Conservation (phyloP, 805 yeast species). For the Candida vartiovaarae region DNA sequence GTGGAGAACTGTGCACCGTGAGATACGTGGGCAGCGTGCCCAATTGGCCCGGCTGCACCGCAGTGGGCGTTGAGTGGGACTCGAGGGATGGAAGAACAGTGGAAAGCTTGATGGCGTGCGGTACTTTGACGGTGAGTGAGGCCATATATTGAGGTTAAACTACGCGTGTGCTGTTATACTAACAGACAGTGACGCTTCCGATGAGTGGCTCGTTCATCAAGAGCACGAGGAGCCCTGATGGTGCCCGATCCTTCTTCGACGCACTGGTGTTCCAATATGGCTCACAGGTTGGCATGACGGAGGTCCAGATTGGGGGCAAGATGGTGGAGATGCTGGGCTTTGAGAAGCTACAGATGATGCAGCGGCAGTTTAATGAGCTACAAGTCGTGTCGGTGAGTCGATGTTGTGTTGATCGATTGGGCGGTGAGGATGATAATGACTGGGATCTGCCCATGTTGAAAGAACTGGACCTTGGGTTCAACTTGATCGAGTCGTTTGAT, state of each 20-base stretch:
- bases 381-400: constrained; percentile 43
- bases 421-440: constrained; percentile 4
- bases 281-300: constrained; percentile 24
- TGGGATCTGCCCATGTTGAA: constrained; percentile 28
- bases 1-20: constrained; percentile 55
- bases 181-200: constrained; percentile 7
- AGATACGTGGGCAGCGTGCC: constrained; percentile 53
- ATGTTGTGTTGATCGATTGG: constrained; percentile 25
- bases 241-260: constrained; percentile 29
- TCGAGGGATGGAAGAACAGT: constrained; percentile 53
- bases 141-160: no score
- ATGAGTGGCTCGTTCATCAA: constrained; percentile 63
- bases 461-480: constrained; percentile 53
- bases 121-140: constrained; percentile 39
- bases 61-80: constrained; percentile 89
- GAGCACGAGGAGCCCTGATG: constrained; percentile 29
- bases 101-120: constrained; percentile 49
- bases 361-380: constrained; percentile 39
- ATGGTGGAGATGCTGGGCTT: constrained; percentile 59
- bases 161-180: background rate
- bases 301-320: constrained; percentile 48
- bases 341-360: constrained; percentile 43
- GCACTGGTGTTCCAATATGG: constrained; percentile 49
- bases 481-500: constrained; percentile 40
- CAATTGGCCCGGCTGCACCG: constrained; percentile 50